Conservation (phyloP, 192 early-diverging fungal species). For the Podila clonocystis region DNA sequence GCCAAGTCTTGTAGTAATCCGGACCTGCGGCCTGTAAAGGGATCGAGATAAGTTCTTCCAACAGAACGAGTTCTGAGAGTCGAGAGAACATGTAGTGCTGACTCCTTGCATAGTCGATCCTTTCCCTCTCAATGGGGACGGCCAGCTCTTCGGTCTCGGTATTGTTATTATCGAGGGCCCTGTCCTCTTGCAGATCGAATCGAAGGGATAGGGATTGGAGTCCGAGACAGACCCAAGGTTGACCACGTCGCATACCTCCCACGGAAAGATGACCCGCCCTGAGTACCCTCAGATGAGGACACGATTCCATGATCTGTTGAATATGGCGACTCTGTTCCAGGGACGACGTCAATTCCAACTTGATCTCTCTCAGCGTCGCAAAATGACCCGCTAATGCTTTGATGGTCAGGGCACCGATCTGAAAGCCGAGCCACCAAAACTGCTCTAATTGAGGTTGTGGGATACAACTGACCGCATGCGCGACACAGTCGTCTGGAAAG, state of each 20-base stretch:
- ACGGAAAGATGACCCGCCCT: constrained; percentile 6
- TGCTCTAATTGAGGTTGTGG: neutral
- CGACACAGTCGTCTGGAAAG: constrained; percentile 12
- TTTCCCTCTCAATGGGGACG: neutral
- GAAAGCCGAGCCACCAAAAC: constrained; percentile 9
- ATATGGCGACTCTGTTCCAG: constrained; percentile 6
- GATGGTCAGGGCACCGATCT: constrained; percentile 2
- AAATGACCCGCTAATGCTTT: constrained; percentile 5
- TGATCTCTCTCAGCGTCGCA: constrained; percentile 3
- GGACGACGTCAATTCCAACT: constrained; percentile 11
- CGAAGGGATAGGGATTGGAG: constrained; percentile 9
- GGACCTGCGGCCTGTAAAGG: constrained; percentile 8
- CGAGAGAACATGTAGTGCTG: constrained; percentile 9
- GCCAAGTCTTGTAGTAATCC: constrained; percentile 3
- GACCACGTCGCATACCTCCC: constrained; percentile 1
- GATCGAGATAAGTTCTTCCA: constrained; percentile 9
- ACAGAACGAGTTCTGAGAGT: constrained; percentile 9
- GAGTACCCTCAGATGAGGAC: neutral
- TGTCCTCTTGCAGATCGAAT: constrained; percentile 9
- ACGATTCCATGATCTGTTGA: constrained; percentile 17
- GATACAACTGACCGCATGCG: constrained; percentile 2
- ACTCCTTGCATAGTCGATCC: neutral
- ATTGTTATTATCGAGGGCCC: neutral
- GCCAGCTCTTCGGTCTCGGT: neutral
- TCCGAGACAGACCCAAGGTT: constrained; percentile 8